Conservation (phyloP, 2,329 filamentous ascomycete genomes). For the Stagonosporopsis rhizophila region DNA sequence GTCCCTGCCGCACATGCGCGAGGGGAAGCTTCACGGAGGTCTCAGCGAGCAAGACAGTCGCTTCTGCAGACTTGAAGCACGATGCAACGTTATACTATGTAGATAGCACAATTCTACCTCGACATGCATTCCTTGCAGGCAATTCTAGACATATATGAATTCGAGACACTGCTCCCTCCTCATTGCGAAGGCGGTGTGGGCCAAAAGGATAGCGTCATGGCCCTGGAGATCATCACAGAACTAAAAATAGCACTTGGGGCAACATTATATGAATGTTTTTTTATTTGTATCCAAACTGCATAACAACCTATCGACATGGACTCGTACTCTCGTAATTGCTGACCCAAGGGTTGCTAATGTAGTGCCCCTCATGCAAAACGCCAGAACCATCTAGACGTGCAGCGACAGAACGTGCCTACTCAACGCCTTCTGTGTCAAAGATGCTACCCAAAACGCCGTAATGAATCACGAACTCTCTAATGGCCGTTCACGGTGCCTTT, state of each 20-base stretch:
- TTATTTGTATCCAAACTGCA: constrained; percentile 14
- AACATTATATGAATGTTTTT: constrained; percentile 6
- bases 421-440: constrained; percentile 12
- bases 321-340: constrained; percentile 13
- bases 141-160: background rate
- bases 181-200: constrained; percentile 10
- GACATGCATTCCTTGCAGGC: background rate
- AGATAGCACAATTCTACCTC: too few relatives aligned
- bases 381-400: constrained; percentile 27
- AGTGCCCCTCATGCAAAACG: constrained; percentile 21
- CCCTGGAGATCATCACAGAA: constrained; percentile 23
- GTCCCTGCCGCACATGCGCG: constrained; percentile 33
- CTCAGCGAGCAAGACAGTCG: background rate
- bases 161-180: background rate
- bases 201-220: constrained; percentile 16
- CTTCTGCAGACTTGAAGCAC: background rate
- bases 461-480: constrained; percentile 10
- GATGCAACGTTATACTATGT: background rate
- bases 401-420: constrained; percentile 8
- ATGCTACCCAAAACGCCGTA: constrained; percentile 14
- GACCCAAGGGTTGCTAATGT: constrained; percentile 10
- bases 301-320: constrained; percentile 1
- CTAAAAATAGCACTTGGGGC: constrained; percentile 35
- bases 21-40: background rate
- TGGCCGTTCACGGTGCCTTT: constrained; percentile 25